These are phyloP conservation scores for Komagataella pseudopastoris DNA, from an alignment of 805 yeast species.

Conservation along the genomic window DNA sequence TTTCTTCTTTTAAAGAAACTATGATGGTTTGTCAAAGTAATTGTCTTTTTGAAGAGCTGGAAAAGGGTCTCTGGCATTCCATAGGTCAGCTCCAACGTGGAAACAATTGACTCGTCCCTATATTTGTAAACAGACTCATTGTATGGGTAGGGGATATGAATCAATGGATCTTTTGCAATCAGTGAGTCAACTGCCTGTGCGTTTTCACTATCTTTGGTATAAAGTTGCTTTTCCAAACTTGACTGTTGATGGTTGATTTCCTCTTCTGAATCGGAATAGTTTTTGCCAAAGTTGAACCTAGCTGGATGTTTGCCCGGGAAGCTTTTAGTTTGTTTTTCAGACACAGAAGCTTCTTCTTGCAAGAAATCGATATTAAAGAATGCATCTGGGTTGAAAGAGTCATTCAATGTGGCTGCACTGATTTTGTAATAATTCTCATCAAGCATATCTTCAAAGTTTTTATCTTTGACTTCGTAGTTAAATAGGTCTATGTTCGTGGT, in stretches of 20 bases:
- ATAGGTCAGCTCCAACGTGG: slow-evolving; percentile 23
- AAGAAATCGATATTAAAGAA: neutral
- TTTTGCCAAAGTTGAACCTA: neutral
- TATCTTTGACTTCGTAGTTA: slow-evolving; percentile 28
- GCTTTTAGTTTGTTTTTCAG: neutral
- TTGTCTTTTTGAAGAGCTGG: slow-evolving; percentile 29
- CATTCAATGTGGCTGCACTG: slow-evolving; percentile 11
- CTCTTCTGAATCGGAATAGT: neutral
- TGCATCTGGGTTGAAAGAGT: slow-evolving; percentile 7
- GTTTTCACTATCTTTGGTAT: neutral
- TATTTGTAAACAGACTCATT: neutral
- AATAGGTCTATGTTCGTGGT: slow-evolving; percentile 34
- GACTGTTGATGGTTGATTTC: neutral
- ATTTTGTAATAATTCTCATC: slow-evolving; percentile 15
- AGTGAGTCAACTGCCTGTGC: neutral
- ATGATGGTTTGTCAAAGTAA: slow-evolving; percentile 37
- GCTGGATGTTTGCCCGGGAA: neutral
- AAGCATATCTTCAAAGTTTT: slow-evolving; percentile 29
- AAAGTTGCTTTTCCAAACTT: neutral
- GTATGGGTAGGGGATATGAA: neutral
- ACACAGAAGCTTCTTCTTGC: neutral
- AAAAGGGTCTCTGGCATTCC: slow-evolving; percentile 35
- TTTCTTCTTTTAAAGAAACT: slow-evolving; percentile 27
- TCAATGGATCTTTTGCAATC: neutral
- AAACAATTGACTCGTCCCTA: slow-evolving; percentile 4